A percentile compares a stretch with the other conserved stretches of the same genome.
These are phyloP conservation scores for Rhinocladiella similis DNA, from an alignment of 2,329 filamentous ascomycete genomes.

Conservation along the genomic window DNA sequence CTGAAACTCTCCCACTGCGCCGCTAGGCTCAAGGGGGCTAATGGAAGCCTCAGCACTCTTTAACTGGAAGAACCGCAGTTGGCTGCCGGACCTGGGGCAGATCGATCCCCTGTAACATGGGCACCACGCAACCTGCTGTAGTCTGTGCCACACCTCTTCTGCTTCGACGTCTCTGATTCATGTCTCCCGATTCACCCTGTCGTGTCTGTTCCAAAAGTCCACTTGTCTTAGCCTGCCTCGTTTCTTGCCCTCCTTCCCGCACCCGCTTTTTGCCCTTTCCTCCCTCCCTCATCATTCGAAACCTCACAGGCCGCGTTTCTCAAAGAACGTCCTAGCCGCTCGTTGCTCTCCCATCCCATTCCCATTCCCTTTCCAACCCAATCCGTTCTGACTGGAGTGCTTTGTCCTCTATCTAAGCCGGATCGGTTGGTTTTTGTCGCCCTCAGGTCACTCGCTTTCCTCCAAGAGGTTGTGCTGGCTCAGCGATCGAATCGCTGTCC, in stretches of 20 bases:
- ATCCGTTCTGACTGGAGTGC: constrained; percentile 14
- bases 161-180: constrained; percentile 9
- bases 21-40: neutral
- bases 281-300: constrained; percentile 26
- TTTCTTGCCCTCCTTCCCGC: constrained; percentile 22
- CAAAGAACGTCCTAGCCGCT: constrained; percentile 28
- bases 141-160: constrained; percentile 3
- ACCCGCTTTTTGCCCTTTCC: constrained; percentile 29
- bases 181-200: constrained; percentile 24
- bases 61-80: no score
- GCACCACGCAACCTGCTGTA: neutral
- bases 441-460: constrained; percentile 18
- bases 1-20: constrained; percentile 1
- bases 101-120: constrained; percentile 9
- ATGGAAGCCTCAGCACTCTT: neutral
- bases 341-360: constrained; percentile 25
- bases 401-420: constrained; percentile 27
- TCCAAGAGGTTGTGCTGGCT: constrained; percentile 4
- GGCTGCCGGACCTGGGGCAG: neutral
- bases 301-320: constrained; percentile 28
- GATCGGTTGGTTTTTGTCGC: constrained; percentile 7
- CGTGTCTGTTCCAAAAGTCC: constrained; percentile 18
- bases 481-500: constrained; percentile 10
- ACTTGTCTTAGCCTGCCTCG: neutral
- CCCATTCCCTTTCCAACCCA: constrained; percentile 11